phyloP scores from a whole-genome alignment of 2,329 filamentous ascomycete genomes.

The Diaporthe sp. region DNA sequence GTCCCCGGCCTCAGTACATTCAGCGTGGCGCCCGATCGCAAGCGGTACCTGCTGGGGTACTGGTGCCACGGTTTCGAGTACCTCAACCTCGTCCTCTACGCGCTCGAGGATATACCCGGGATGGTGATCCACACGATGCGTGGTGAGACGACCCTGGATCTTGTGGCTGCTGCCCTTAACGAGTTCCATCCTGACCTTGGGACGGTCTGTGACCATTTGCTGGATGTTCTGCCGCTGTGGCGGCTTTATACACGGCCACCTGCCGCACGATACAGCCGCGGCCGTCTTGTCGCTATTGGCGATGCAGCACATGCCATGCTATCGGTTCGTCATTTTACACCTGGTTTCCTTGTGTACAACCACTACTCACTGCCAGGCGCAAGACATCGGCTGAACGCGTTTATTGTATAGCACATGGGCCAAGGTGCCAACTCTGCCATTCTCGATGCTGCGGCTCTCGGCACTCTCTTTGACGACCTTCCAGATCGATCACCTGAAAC shows the following conservation, averaged over 20 bases:
- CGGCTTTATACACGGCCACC: conserved; percentile 7
- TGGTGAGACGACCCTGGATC: not conserved
- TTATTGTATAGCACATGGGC: conserved; percentile 12
- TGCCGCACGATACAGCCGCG: conserved; percentile 11
- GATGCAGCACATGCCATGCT: conserved; percentile 27
- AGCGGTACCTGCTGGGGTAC: conserved; percentile 19
- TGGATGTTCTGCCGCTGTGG: conserved; percentile 26
- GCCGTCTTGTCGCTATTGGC: conserved; percentile 22
- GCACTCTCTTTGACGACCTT: conserved; percentile 1
- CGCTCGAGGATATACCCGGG: conserved; percentile 10
- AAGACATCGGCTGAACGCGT: not conserved
- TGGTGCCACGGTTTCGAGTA: conserved; percentile 21
- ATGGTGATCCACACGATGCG: conserved; percentile 21
- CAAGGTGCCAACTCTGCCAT: conserved; percentile 31
- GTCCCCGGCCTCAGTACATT: conserved; percentile 5
- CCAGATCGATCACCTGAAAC: conserved; percentile 5
- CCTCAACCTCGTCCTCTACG: conserved; percentile 23
- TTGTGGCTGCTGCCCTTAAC: conserved; percentile 2
- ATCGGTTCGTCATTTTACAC: conserved; percentile 1
- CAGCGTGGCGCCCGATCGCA: conserved; percentile 16
- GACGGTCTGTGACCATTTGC: conserved; percentile 10
- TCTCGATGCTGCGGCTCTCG: conserved; percentile 26
- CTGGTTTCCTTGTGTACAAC: no score
- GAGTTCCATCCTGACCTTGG: conserved; percentile 26
- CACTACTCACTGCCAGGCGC: not conserved